Evolutionary conservation across 192 early-diverging fungal species (phyloP), one percentile per base, ranked within the genome.

Genomic region (Coemansia sp.): DNA sequence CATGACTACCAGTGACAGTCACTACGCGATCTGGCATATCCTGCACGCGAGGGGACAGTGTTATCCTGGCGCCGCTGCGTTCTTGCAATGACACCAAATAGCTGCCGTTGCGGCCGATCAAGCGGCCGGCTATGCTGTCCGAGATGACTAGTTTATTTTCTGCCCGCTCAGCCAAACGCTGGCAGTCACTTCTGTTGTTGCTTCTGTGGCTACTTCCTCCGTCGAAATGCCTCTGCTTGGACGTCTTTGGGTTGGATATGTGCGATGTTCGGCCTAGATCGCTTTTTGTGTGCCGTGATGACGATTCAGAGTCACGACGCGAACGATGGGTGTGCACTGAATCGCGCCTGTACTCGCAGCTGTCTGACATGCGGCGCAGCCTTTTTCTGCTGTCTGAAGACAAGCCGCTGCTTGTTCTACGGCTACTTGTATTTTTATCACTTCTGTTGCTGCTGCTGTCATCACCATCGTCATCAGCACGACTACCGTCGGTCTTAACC

Each of bases 51-150:
- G 74, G 80, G 26, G 80, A 82, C 48, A 82, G 62, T 15, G 55
- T 41, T 18, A 82, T 77, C 1, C 57, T 63, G 18, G 80, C 72
- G 40, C 80, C 80, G 41, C 80, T 77, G 43, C 65, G 61, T 5
- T 51, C 51, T 40, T 66, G 47, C 10, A 82, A 59, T 10, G 46
- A 39, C 19, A 45, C 61, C 58, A 82, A 32, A 51, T 68, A 46
- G 41, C 41, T 61, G 18, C 80, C 80, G 19, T 68, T 82, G 65
- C 80, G 71, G 21, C 80, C 80, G 36, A 82, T 82, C 42, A 82
- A 62, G 41, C 68, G 71, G 0, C 80, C 80, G 60, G 74, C 80
- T 21, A 77, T 41, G 41, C 43, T 48, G 43, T 82, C 74, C 9
- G 80, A 60, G n/a, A 82, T 55, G 32, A 82, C 70, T 0, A 82